phyloP scores from a whole-genome alignment of 495 filamentous ascomycete genomes.

The Daldinia decipiens region DNA sequence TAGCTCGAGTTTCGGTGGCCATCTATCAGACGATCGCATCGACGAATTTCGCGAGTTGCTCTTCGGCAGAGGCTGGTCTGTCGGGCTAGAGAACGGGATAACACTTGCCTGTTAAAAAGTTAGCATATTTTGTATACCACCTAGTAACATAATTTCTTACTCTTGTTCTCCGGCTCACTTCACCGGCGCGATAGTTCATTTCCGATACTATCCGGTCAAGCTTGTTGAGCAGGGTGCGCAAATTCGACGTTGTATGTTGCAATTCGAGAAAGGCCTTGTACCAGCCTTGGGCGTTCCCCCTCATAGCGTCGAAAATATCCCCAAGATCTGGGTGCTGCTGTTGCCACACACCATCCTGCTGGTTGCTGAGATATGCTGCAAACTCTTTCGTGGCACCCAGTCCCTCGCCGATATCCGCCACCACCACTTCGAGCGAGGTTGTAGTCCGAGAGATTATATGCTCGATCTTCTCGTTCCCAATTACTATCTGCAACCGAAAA shows the following conservation, averaged over 20 bases:
- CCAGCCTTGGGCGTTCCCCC: slow-evolving; percentile 88
- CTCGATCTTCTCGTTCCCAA: slow-evolving; percentile 91
- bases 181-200: slow-evolving; percentile 78
- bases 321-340: slow-evolving; percentile 61
- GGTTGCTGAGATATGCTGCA: slow-evolving; percentile 74
- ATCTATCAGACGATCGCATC: slow-evolving; percentile 28
- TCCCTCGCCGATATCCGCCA: slow-evolving; percentile 82
- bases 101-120: slow-evolving; percentile 33
- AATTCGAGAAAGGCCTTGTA: slow-evolving; percentile 75
- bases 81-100: slow-evolving; percentile 31
- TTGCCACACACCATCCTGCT: slow-evolving; percentile 67
- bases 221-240: slow-evolving; percentile 70
- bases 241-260: slow-evolving; percentile 68
- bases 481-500: slow-evolving; percentile 82
- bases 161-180: slow-evolving; percentile 72
- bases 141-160: slow-evolving; percentile 48
- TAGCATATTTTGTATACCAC: slow-evolving; percentile 6
- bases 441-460: slow-evolving; percentile 84
- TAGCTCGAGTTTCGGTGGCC: slow-evolving; percentile 25
- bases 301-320: slow-evolving; percentile 82
- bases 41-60: slow-evolving; percentile 35
- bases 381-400: slow-evolving; percentile 80
- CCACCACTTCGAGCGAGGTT: slow-evolving; percentile 73
- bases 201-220: slow-evolving; percentile 75
- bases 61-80: slow-evolving; percentile 29